Evolutionary conservation across 352 stramenopile genomes (phyloP).

Genomic region (Phytophthora capsici): DNA sequence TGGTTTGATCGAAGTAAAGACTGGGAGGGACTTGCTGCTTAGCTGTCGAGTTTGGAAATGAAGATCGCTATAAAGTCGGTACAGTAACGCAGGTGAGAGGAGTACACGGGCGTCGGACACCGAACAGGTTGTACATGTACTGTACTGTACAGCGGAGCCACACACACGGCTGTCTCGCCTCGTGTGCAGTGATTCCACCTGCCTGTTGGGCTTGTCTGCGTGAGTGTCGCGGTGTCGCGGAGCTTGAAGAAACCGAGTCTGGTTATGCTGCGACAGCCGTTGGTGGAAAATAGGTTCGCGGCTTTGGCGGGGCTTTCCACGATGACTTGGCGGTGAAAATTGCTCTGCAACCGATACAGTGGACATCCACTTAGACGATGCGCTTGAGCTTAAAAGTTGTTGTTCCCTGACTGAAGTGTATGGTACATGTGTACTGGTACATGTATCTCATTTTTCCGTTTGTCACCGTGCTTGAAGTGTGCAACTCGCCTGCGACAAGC

Average conservation of each 20-base stretch:
- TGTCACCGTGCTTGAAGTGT: too few relatives aligned
- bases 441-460: too few relatives aligned
- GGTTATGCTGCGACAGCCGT: slow-evolving; percentile 25
- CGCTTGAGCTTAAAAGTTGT: neutral
- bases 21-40: slow-evolving; percentile 13
- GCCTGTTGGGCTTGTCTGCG: slow-evolving; percentile 6
- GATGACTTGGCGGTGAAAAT: neutral
- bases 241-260: neutral
- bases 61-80: neutral
- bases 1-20: neutral
- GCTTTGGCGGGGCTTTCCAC: slow-evolving; percentile 6
- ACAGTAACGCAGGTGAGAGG: neutral
- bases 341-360: too few relatives aligned
- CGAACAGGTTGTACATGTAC: neutral
- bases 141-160: slow-evolving; percentile 3
- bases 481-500: slow-evolving; percentile 6
- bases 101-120: slow-evolving; percentile 14
- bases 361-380: neutral
- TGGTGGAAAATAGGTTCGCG: slow-evolving; percentile 29
- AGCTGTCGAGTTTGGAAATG: slow-evolving; percentile 21
- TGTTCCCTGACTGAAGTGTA: too few relatives aligned
- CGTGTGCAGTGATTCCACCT: neutral
- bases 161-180: neutral
- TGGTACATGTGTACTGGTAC: too few relatives aligned
- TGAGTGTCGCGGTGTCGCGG: neutral